A percentile compares a stretch with the other conserved stretches of the same genome.
Conservation (phyloP, 2,329 filamentous ascomycete genomes). For the Leptographium radiaticola region DNA sequence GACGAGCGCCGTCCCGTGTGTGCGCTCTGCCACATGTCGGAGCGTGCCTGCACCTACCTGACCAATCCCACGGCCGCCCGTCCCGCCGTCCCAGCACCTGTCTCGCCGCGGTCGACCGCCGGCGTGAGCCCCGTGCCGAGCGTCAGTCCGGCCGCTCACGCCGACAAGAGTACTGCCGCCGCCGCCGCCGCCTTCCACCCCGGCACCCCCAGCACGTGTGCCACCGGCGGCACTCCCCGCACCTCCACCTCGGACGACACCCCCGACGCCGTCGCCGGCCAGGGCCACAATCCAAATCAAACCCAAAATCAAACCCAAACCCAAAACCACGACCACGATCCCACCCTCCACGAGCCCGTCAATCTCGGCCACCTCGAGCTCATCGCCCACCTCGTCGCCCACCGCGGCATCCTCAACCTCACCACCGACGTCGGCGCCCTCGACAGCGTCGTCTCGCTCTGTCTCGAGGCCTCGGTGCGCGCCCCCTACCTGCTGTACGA, state of each 20-base stretch:
- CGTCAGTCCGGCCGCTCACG: no score
- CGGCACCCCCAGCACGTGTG: no score
- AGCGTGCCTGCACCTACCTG: slow-evolving; percentile 15
- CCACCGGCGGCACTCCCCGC: not conserved
- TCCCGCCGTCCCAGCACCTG: no score
- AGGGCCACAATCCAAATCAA: not conserved
- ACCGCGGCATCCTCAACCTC: slow-evolving; percentile 15
- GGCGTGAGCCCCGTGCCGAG: no score
- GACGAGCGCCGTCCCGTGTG: slow-evolving; percentile 18
- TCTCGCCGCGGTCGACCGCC: no score
- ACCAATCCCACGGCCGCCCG: no score
- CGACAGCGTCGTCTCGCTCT: slow-evolving; percentile 9
- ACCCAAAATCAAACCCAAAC: no score
- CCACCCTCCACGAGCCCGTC: slow-evolving; percentile 10
- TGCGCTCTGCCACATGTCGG: slow-evolving; percentile 16
- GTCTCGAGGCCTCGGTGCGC: slow-evolving; percentile 14
- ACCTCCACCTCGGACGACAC: no score
- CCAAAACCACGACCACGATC: no score
- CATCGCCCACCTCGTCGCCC: slow-evolving; percentile 17
- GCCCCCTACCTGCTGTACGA: slow-evolving; percentile 23
- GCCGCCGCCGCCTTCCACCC: no score
- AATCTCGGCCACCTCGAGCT: slow-evolving; percentile 23
- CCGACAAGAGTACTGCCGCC: no score
- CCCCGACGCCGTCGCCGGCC: not conserved
- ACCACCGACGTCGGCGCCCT: slow-evolving; percentile 11